Evolutionary conservation across 2,329 filamentous ascomycete species (phyloP), one percentile per base, ranked within the genome.

Genomic region (Aspergillus ibericus): DNA sequence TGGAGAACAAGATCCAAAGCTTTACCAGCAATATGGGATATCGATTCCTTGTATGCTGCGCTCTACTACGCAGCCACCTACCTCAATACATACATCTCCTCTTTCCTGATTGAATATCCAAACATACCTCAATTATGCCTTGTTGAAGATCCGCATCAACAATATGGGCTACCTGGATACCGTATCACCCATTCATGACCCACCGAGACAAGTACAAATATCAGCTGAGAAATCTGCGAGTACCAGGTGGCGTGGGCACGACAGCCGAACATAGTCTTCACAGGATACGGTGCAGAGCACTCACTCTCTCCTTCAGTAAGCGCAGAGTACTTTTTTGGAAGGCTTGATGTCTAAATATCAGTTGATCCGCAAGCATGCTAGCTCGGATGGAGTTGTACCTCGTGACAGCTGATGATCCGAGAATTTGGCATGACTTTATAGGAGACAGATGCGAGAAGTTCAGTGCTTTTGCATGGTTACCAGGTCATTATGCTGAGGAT

Each of bases 71-170:
- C 27, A 29, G 27, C 3, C 27, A 29, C 27, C 27, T 29, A 7
- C n/a, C n/a, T n/a, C n/a, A n/a, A n/a, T n/a, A n/a, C n/a, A n/a
- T n/a, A n/a, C n/a, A n/a, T n/a, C n/a, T n/a, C n/a, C n/a, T n/a
- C n/a, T n/a, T n/a, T n/a, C n/a, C n/a, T n/a, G n/a, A n/a, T n/a
- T n/a, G n/a, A n/a, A n/a, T n/a, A n/a, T n/a, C n/a, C n/a, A n/a
- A n/a, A n/a, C n/a, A n/a, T n/a, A n/a, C n/a, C n/a, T n/a, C n/a
- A n/a, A n/a, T n/a, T n/a, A n/a, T n/a, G n/a, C n/a, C n/a, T n/a
- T n/a, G n/a, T n/a, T n/a, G n/a, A n/a, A 77, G 56, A 29, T 77
- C 0, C 75, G 77, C 58, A 68, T 77, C 53, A 67, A 68, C 48
- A 75, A 78, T 53, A 60, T 73, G 3, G 61, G 63, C 16, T 70